Conservation (phyloP, 78 protist species). For the Blattamonas nauphoetae region DNA sequence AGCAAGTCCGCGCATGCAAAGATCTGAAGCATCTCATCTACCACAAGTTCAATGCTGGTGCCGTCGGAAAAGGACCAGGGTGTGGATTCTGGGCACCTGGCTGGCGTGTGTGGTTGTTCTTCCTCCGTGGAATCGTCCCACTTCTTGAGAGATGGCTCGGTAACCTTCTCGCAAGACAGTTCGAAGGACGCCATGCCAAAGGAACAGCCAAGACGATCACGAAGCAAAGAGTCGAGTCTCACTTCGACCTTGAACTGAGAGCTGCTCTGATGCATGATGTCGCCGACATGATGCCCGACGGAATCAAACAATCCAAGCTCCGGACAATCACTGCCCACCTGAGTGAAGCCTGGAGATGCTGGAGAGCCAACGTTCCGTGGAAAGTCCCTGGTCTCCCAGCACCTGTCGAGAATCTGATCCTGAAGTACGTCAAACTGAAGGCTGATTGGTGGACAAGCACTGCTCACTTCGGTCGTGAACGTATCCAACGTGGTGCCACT, state of each 20-base stretch:
- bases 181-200: constrained; percentile 91
- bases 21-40: constrained; percentile 95
- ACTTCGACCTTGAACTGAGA: constrained; percentile 93
- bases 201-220: constrained; percentile 90
- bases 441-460: constrained; percentile 99
- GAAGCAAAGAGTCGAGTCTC: constrained; percentile 97
- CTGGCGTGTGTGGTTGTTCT: constrained; percentile 99
- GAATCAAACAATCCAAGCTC: constrained; percentile 82
- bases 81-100: constrained; percentile 99
- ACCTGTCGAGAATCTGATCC: constrained; percentile 92
- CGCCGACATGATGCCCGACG: constrained; percentile 99
- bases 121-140: constrained; percentile 97
- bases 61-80: constrained; percentile 98
- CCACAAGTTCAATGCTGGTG: constrained; percentile 92
- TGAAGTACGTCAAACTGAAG: constrained; percentile 92
- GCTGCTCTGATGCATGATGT: constrained; percentile 96
- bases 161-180: constrained; percentile 95
- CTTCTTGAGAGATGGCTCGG: constrained; percentile 98
- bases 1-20: constrained; percentile 76
- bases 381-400: constrained; percentile 97
- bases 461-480: constrained; percentile 96
- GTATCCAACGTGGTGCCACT: constrained; percentile 91
- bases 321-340: constrained; percentile 86
- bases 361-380: constrained; percentile 99
- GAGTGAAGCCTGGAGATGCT: constrained; percentile 97